Conservation (phyloP, 2,329 filamentous ascomycete species). For the Fonsecaea erecta region DNA sequence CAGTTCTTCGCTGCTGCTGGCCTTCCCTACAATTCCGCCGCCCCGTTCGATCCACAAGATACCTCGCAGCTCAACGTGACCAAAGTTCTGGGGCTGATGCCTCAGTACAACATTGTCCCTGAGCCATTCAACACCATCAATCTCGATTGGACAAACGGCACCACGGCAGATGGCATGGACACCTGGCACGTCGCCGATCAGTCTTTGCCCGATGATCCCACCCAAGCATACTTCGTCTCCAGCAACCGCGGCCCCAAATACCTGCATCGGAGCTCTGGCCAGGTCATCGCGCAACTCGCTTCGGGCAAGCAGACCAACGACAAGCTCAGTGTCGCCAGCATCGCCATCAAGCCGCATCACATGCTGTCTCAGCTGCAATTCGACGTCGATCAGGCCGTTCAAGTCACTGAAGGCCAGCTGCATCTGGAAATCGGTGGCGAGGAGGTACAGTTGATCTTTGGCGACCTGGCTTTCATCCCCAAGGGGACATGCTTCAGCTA, state of each 20-base stretch:
- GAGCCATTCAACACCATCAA: constrained; percentile 30
- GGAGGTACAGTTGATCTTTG: constrained; percentile 28
- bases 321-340: constrained; percentile 28
- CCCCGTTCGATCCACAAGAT: constrained; percentile 29
- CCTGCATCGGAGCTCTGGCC: constrained; percentile 18
- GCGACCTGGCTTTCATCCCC: constrained; percentile 33
- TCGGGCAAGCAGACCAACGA: constrained; percentile 27
- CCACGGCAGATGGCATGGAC: constrained; percentile 27
- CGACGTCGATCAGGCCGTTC: constrained; percentile 30
- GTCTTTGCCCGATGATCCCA: constrained; percentile 23
- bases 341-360: constrained; percentile 23
- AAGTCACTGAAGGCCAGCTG: constrained; percentile 32
- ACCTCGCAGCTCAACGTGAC: constrained; percentile 29
- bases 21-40: constrained; percentile 23
- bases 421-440: constrained; percentile 26
- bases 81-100: constrained; percentile 30
- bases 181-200: constrained; percentile 32
- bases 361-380: constrained; percentile 13
- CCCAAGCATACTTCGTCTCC: constrained; percentile 30
- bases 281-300: constrained; percentile 29
- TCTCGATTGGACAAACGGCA: constrained; percentile 32
- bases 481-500: constrained; percentile 28
- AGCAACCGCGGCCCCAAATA: constrained; percentile 35
- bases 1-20: constrained; percentile 28
- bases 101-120: constrained; percentile 29